These are phyloP conservation scores for Chrysoporthe deuterocubensis DNA, from an alignment of 2,329 filamentous ascomycete genomes.

Conservation along the genomic window DNA sequence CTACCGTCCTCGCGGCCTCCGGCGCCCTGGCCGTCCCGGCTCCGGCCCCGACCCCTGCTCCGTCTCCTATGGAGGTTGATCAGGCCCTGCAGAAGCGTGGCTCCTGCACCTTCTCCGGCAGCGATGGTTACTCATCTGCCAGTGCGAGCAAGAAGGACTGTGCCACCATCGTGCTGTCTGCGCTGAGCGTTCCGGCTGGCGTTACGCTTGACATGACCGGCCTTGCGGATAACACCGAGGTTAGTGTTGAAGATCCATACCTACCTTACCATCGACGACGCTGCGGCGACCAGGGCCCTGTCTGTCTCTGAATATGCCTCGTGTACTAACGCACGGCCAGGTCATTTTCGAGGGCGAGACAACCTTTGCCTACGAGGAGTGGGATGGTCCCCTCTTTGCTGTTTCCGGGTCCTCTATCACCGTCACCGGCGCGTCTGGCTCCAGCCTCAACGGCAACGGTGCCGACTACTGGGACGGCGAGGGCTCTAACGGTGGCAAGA, in stretches of 20 bases:
- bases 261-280: too few species aligned
- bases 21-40: constrained; percentile 22
- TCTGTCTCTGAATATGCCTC: constrained; percentile 32
- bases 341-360: constrained; percentile 68
- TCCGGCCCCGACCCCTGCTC: constrained; percentile 19
- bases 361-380: constrained; percentile 68
- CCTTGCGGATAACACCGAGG: constrained; percentile 45
- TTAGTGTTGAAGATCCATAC: not conserved
- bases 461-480: constrained; percentile 63
- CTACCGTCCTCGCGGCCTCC: constrained; percentile 26
- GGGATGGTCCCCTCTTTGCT: constrained; percentile 65
- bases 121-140: constrained; percentile 43
- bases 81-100: constrained; percentile 12
- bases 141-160: constrained; percentile 54
- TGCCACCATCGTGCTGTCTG: constrained; percentile 54
- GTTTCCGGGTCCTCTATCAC: constrained; percentile 59
- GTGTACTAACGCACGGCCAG: constrained; percentile 29
- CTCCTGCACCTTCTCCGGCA: constrained; percentile 59
- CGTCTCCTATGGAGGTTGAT: constrained; percentile 30
- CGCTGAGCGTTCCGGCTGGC: constrained; percentile 59
- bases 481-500: constrained; percentile 62
- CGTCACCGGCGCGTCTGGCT: constrained; percentile 55
- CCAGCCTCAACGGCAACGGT: constrained; percentile 59
- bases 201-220: constrained; percentile 61
- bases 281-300: constrained; percentile 35